Conservation (phyloP, 345 rosid species). For the Citropsis articulata region DNA sequence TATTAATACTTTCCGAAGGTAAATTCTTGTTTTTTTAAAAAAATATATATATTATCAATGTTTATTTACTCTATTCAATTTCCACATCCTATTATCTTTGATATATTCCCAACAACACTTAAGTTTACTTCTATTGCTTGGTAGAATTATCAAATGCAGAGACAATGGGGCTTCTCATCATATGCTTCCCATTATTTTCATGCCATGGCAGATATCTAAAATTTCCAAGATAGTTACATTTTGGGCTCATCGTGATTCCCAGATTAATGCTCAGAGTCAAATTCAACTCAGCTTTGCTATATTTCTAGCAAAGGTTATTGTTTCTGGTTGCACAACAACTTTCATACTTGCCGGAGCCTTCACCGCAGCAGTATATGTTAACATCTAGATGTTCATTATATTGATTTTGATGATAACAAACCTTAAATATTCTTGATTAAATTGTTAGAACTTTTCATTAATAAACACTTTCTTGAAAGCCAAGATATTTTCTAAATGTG, state of each 20-base stretch:
- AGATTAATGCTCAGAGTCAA: constrained; percentile 24
- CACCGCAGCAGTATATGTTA: constrained; percentile 4
- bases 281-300: constrained; percentile 26
- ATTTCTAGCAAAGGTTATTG: constrained; percentile 21
- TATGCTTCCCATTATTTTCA: background rate
- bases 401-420: no score
- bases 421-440: no score
- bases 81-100: background rate
- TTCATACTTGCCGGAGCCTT: constrained; percentile 34
- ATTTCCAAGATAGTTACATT: constrained; percentile 40
- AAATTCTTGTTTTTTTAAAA: no score
- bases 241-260: constrained; percentile 12
- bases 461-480: no score
- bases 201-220: constrained; percentile 22
- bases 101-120: background rate
- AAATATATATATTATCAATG: no score
- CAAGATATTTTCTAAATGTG: no score
- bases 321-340: constrained; percentile 29
- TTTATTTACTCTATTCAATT: background rate
- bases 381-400: no score
- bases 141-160: background rate
- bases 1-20: no score
- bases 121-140: no score
- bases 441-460: no score
- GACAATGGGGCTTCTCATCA: background rate